Percentiles rank a stretch among this genome's conserved stretches.
These are phyloP conservation scores for Tylopilus balloui DNA, from an alignment of 768 basidiomycete species.

Conservation along the genomic window DNA sequence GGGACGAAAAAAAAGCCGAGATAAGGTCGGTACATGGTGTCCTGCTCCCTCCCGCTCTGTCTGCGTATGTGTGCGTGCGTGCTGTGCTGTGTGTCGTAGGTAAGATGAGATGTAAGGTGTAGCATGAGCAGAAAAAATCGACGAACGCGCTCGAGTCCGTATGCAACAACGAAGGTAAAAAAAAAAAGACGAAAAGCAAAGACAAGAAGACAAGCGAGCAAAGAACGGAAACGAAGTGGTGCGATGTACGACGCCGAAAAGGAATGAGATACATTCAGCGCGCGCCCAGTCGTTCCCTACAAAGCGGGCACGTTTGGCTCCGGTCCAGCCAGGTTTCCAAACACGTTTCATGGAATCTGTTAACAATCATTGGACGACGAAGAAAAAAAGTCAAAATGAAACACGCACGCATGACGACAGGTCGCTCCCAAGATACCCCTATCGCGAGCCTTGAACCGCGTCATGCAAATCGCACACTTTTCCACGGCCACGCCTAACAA, in stretches of 20 bases:
- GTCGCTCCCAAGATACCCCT: slow-evolving; percentile 48
- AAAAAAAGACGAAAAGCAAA: neutral
- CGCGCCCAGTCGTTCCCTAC: slow-evolving; percentile 44
- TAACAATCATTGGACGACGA: too few species aligned
- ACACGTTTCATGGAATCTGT: slow-evolving; percentile 59
- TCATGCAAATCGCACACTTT: slow-evolving; percentile 70
- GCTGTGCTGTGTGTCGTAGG: slow-evolving; percentile 5
- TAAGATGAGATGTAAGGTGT: slow-evolving; percentile 8
- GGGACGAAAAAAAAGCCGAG: neutral
- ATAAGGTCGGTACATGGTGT: slow-evolving; percentile 11
- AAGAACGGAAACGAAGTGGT: neutral
- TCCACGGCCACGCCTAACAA: slow-evolving; percentile 61
- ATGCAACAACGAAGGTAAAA: slow-evolving; percentile 8
- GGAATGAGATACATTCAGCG: slow-evolving; percentile 7
- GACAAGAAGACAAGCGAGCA: neutral
- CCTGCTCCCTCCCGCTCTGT: neutral
- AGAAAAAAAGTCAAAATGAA: too few species aligned
- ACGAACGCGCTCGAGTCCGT: slow-evolving; percentile 10
- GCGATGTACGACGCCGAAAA: neutral
- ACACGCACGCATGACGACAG: slow-evolving; percentile 55
- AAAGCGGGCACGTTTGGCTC: slow-evolving; percentile 62
- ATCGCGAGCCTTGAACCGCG: slow-evolving; percentile 61
- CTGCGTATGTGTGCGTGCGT: neutral
- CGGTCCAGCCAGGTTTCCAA: slow-evolving; percentile 57
- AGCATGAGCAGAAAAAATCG: slow-evolving; percentile 11